Conservation (phyloP, 805 yeast genomes). For the Starmerella davenportii region DNA sequence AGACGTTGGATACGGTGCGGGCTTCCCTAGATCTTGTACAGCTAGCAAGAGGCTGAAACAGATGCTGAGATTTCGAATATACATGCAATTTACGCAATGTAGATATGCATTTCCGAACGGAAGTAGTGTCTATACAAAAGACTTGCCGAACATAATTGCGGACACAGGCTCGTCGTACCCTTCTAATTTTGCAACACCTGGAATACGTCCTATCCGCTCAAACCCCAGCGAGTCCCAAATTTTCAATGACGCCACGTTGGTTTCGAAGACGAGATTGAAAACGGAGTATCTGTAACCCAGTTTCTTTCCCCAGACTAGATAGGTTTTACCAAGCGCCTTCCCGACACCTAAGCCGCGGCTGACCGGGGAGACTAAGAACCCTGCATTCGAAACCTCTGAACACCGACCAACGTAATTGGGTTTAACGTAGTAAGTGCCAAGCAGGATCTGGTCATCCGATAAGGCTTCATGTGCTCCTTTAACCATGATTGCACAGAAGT, state of each 20-base stretch:
- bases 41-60: too few species aligned
- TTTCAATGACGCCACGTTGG: conserved; percentile 53
- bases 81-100: too few species aligned
- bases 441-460: conserved; percentile 25
- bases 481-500: conserved; percentile 47
- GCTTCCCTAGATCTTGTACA: too few species aligned
- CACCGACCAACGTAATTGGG: conserved; percentile 79
- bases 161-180: conserved; percentile 49
- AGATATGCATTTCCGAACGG: too few species aligned
- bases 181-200: conserved; percentile 55
- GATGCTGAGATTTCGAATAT: too few species aligned
- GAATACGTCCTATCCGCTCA: conserved; percentile 55
- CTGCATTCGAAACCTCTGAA: conserved; percentile 76
- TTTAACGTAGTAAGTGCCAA: conserved; percentile 66
- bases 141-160: conserved; percentile 60
- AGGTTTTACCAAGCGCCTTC: conserved; percentile 44
- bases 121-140: too few species aligned
- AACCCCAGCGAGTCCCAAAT: conserved; percentile 80
- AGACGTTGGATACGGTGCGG: too few species aligned
- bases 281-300: conserved; percentile 71
- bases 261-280: conserved; percentile 70
- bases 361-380: conserved; percentile 48
- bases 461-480: conserved; percentile 24
- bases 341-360: conserved; percentile 58
- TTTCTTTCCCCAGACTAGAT: conserved; percentile 53